Percentiles rank a stretch among this genome's conserved stretches.
Evolutionary conservation across 352 stramenopile genomes (phyloP).

Genomic region (Pythium sukuiense): DNA sequence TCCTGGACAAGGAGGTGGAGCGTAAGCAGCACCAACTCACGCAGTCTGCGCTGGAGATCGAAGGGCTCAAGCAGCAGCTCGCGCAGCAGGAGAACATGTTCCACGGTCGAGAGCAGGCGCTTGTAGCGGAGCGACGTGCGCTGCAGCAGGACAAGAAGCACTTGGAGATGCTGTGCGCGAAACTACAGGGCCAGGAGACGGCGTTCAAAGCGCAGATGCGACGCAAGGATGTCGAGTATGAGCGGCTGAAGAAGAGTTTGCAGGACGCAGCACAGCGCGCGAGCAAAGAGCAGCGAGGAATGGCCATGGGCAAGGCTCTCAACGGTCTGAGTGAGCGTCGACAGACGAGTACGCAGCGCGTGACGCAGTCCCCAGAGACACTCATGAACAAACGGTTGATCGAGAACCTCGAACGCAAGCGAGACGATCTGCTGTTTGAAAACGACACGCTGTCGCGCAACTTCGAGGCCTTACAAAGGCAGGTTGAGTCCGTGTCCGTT

Average conservation of each 20-base stretch:
- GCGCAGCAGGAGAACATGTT: slow-evolving; percentile 65
- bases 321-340: slow-evolving; percentile 44
- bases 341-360: slow-evolving; percentile 26
- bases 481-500: slow-evolving; percentile 59
- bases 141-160: slow-evolving; percentile 66
- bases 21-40: slow-evolving; percentile 51
- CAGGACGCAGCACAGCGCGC: slow-evolving; percentile 50
- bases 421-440: slow-evolving; percentile 59
- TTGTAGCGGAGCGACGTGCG: slow-evolving; percentile 47
- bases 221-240: slow-evolving; percentile 75
- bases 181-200: slow-evolving; percentile 75
- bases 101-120: slow-evolving; percentile 56
- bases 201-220: slow-evolving; percentile 73
- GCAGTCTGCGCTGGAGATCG: slow-evolving; percentile 44
- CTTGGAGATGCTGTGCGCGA: slow-evolving; percentile 63
- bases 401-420: slow-evolving; percentile 61
- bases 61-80: slow-evolving; percentile 45
- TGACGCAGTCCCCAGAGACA: slow-evolving; percentile 50
- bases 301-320: slow-evolving; percentile 43
- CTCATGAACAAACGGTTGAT: slow-evolving; percentile 64
- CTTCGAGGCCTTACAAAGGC: slow-evolving; percentile 56
- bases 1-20: slow-evolving; percentile 52
- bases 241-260: slow-evolving; percentile 68
- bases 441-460: slow-evolving; percentile 61
- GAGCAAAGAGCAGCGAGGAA: slow-evolving; percentile 59